phyloP scores from a whole-genome alignment of 1,139 yeast species.

The Zhuliangozyma parablackwelliae region DNA sequence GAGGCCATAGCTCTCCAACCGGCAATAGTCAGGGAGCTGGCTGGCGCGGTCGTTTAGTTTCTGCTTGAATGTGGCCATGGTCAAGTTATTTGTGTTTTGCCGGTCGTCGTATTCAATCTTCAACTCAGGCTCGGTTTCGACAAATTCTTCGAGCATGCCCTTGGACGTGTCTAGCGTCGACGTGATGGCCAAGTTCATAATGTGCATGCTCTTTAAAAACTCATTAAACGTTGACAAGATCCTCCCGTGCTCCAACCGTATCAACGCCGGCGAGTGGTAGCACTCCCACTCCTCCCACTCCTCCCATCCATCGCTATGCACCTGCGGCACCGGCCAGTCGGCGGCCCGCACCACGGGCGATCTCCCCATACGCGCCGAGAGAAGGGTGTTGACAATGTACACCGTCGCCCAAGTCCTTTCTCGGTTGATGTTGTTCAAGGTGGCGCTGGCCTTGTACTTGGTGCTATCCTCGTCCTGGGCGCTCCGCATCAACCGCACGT shows the following conservation, averaged over 20 bases:
- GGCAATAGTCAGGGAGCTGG: constrained; percentile 15
- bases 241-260: constrained; percentile 17
- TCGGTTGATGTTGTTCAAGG: constrained; percentile 15
- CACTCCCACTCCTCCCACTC: constrained; percentile 23
- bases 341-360: constrained; percentile 19
- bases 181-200: constrained; percentile 19
- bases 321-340: constrained; percentile 22
- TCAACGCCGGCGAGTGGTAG: constrained; percentile 9
- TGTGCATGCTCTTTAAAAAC: constrained; percentile 13
- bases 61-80: constrained; percentile 14
- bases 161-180: constrained; percentile 16
- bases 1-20: constrained; percentile 6
- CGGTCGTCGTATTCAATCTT: constrained; percentile 10
- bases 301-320: constrained; percentile 21
- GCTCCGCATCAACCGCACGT: constrained; percentile 20
- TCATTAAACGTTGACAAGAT: constrained; percentile 18
- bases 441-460: constrained; percentile 7
- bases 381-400: constrained; percentile 17
- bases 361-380: constrained; percentile 21
- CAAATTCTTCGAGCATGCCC: constrained; percentile 7
- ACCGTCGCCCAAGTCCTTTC: constrained; percentile 24
- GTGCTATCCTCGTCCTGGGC: constrained; percentile 10
- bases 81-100: constrained; percentile 10
- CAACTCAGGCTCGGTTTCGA: not conserved
- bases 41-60: constrained; percentile 11